Percentiles rank a stretch among this genome's conserved stretches.
Conservation (phyloP, 345 rosid species). For the Conringia planisiliqua region DNA sequence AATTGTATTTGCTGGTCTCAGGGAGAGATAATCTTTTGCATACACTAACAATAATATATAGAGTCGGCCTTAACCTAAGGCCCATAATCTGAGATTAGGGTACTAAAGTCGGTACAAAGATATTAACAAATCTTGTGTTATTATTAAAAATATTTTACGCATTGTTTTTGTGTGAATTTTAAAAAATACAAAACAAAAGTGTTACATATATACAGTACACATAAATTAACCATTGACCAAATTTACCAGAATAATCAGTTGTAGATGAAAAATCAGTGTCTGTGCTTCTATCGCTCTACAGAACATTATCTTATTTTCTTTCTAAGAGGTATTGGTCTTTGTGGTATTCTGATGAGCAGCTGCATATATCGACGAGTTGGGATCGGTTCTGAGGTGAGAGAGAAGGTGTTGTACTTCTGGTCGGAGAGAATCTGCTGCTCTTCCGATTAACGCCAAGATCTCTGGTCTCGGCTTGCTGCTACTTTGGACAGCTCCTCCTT, state of each 20-base stretch:
- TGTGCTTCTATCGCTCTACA: not conserved
- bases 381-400: constrained; percentile 75
- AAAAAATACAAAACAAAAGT: not conserved
- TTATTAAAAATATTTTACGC: no score
- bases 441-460: constrained; percentile 61
- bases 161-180: not conserved
- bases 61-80: no score
- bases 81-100: no score
- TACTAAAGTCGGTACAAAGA: no score
- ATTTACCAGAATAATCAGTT: not conserved
- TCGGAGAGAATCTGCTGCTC: constrained; percentile 66
- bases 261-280: not conserved
- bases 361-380: constrained; percentile 72
- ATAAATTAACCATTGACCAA: not conserved
- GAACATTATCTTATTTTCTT: not conserved
- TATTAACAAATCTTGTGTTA: not conserved
- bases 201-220: not conserved
- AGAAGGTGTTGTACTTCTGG: constrained; percentile 86
- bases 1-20: no score
- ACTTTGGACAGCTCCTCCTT: constrained; percentile 88
- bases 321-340: constrained; percentile 28
- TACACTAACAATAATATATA: no score
- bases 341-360: constrained; percentile 77
- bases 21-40: no score
- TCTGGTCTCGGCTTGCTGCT: constrained; percentile 85